Base-by-base conservation (phyloP, 352 stramenopile genomes). In the Pythium folliculosum region DNA sequence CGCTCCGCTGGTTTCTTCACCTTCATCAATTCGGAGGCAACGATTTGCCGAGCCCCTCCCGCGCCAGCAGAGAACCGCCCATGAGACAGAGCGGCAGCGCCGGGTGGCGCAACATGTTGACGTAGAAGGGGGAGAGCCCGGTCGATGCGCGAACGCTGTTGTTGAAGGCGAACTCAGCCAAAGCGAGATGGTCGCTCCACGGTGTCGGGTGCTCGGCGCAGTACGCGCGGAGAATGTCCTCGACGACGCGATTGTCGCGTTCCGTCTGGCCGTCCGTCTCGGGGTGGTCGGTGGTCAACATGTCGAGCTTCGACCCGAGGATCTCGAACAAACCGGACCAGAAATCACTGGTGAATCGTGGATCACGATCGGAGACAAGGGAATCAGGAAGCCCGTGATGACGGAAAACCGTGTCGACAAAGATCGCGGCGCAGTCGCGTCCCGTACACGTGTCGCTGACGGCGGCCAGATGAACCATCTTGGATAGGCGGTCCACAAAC, bases 251-350 rank as follows among this genome's bases (percentile, higher is more conserved):
- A 38, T 63, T 68, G 5, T 37, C 65, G 7, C 40, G 51, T 47
- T 68, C 51, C 0, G 50, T 60, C 32, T 68, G 61, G 27, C 23
- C 52, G 21, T 60, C 54, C 2, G 68, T 71, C 44, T 71, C 44
- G 12, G 68, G 55, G 49, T 72, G 63, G 19, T 65, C 63, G 7
- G 44, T 35, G 1, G 52, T 69, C 21, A 44, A 75, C 68, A 75
- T 75, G 35, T 65, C 25, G 14, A 70, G 22, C 7, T 9, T 21
- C 1, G 54, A 43, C 0, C 22, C 40, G 12, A 69, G 22, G 16
- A 65, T 19, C 12, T 37, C 17, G 38, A 73, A 40, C 4, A 73
- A 21, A 17, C 12, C 22, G 0, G 38, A 16, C 60, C 67, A 73
- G 25, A 73, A 70, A 22, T 51, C 35, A 7, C 9, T 14, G 0